Evolutionary conservation across 176 grass and related monocot genomes (phyloP).

Genomic region (Canna indica): DNA sequence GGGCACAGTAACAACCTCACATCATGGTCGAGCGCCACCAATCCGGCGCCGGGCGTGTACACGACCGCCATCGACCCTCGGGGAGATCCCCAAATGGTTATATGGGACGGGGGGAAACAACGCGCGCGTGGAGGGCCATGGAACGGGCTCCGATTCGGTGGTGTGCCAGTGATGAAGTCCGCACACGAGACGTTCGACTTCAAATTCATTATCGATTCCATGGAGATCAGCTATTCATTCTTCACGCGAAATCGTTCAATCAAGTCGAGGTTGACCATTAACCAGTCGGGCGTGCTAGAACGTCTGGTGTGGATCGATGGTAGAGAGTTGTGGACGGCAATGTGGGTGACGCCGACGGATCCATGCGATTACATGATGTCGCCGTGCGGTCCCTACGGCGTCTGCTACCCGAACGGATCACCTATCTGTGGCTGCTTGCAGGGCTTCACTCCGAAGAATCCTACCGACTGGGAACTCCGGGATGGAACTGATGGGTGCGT

Average conservation of each 20-base stretch:
- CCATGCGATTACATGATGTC: slow-evolving; percentile 39
- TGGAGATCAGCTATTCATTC: slow-evolving; percentile 48
- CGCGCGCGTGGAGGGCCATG: slow-evolving; percentile 53
- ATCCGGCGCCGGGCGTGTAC: not conserved
- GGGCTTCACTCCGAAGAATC: slow-evolving; percentile 49
- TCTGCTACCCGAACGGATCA: slow-evolving; percentile 33
- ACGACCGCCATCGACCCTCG: not conserved
- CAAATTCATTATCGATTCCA: too few species aligned
- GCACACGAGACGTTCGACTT: not conserved
- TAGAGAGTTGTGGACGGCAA: slow-evolving; percentile 32
- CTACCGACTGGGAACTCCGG: slow-evolving; percentile 42
- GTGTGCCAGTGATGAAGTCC: slow-evolving; percentile 66
- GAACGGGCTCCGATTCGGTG: slow-evolving; percentile 64
- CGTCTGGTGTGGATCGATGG: slow-evolving; percentile 39
- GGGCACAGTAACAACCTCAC: not conserved
- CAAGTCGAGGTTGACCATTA: slow-evolving; percentile 46
- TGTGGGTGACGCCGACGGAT: slow-evolving; percentile 58
- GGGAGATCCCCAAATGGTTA: not conserved
- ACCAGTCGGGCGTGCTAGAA: slow-evolving; percentile 33
- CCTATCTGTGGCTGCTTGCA: slow-evolving; percentile 33
- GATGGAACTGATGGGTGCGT: slow-evolving; percentile 42
- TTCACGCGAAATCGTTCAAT: not conserved
- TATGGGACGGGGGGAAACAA: not conserved
- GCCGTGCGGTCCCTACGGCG: slow-evolving; percentile 48
- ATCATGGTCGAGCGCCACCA: not conserved